Percentiles rank a stretch among this genome's conserved stretches.
phyloP scores from a whole-genome alignment of 441 rosid genomes.

The Populus hybrid region DNA sequence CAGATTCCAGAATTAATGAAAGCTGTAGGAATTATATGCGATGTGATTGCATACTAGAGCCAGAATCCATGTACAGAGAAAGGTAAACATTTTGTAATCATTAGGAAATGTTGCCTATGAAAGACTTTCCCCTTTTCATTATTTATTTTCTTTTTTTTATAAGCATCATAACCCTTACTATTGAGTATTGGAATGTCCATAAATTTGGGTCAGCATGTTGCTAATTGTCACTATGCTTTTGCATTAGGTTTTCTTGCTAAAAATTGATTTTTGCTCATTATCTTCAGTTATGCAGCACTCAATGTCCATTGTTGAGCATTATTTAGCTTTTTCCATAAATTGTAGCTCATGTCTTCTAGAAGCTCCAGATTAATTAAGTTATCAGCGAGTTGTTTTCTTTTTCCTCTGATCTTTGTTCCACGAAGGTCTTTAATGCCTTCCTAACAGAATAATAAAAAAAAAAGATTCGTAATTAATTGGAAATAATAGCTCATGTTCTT shows the following conservation, averaged over 20 bases:
- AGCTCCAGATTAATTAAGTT: neutral
- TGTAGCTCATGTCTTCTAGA: neutral
- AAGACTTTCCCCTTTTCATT: neutral
- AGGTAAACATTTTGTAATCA: constrained; percentile 41
- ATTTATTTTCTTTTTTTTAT: neutral
- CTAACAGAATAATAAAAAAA: neutral
- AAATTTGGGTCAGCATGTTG: neutral
- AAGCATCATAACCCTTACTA: neutral
- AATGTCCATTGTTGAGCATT: too few species aligned
- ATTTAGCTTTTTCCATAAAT: neutral
- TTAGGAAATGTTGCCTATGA: neutral
- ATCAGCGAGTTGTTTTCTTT: too few species aligned
- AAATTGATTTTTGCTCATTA: too few species aligned
- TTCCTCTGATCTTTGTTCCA: neutral
- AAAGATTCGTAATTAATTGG: neutral
- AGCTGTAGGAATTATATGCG: constrained; percentile 55
- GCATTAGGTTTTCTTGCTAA: too few species aligned
- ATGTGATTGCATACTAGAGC: constrained; percentile 67
- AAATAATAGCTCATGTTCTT: neutral
- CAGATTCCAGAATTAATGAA: constrained; percentile 57
- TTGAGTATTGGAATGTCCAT: neutral
- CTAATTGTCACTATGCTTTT: neutral
- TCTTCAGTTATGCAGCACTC: too few species aligned
- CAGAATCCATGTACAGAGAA: constrained; percentile 52
- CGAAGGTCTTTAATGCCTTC: neutral